Evolutionary conservation across 1,139 yeast genomes (phyloP), one percentile per base, ranked within the genome.

Genomic region (Geotrichum candidum): DNA sequence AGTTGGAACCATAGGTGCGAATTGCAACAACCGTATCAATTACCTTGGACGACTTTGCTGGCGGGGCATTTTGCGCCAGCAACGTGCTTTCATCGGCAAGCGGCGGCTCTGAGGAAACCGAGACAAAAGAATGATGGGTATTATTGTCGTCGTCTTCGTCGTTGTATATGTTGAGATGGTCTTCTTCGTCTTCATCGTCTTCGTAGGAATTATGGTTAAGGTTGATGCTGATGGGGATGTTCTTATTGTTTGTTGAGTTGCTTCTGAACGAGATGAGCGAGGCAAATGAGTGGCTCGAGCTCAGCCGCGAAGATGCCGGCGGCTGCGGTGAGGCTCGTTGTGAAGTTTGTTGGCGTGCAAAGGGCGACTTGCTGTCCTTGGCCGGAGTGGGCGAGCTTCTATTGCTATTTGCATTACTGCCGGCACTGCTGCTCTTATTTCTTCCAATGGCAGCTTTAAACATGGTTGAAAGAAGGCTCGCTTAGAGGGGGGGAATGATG

Each of bases 1-100:
- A 94, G 76, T 65, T 83, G 78, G 76, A 96, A 84, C 62, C 55
- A 60, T 70, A n/a, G 91, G 87, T 33, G 88, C 94, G 75, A 82
- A 90, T 9, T 84, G 31, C 96, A 7, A 66, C 63, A 10, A 70
- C 73, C 5, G 67, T 65, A 51, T 66, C 72, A 31, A 67, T 62
- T 33, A 63, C 56, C 11, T 57, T 58, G 29, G 56, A 45, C 27
- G 56, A 33, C n/a, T 33, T 18, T 15, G 54, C 11, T 10, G 52
- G 41, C 15, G 45, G 23, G 10, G 18, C 7, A n/a, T 31, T 27
- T 52, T 10, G 41, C 10, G 10, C 38, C 35, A 18, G 41, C 41
- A 27, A 23, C 23, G 38, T 31, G n/a, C 15, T 22, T 29, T 33
- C 33, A 27, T 25, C 48, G 33, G n/a, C 31, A 11, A 10, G 35